Evolutionary conservation across 495 filamentous ascomycete genomes (phyloP), one percentile per base, ranked within the genome.

Genomic region (Aeminium ludgeri): DNA sequence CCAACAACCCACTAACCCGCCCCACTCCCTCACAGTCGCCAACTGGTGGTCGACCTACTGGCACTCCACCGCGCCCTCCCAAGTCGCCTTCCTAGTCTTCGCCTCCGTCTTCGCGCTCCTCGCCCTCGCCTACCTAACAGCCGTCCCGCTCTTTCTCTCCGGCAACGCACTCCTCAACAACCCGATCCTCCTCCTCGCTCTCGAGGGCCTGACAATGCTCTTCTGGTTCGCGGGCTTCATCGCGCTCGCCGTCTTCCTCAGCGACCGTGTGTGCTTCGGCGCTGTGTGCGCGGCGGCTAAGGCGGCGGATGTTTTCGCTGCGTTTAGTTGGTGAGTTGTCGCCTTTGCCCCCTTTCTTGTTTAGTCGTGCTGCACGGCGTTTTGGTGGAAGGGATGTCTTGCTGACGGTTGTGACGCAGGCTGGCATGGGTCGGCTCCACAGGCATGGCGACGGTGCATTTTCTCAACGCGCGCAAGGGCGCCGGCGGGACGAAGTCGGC

Each of bases 221-320:
- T 86, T 87, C 65, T 91, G 85, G 85, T 85, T 93, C 55, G 74
- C 76, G 0, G 82, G 82, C 19, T 80, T 80, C 45, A 75, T 91
- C 54, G 81, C 81, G 0, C 52, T 84, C 1, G 81, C 74, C 1
- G 75, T 72, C 3, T 64, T 66, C 42, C 55, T 80, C 33, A 68
- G 65, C 13, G 54, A 67, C 3, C 42, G 70, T 4, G 36, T 53
- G 31, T 79, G 74, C 41, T 53, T 53, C 8, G 64, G 61, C 3
- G 57, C 57, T 27, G 56, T 60, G 8, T 78, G 75, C 44, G 51
- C 46, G 10, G 59, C 63, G 2, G 57, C 68, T 20, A 66, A 68
- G 48, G 72, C 69, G 8, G 68, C 60, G 0, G 64, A 63, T 6
- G 66, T 66, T 4, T 69, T 78, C 60, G 66, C 57, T 0, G 64